Evolutionary conservation across 495 filamentous ascomycete species (phyloP).

Genomic region (Neurospora sp.): DNA sequence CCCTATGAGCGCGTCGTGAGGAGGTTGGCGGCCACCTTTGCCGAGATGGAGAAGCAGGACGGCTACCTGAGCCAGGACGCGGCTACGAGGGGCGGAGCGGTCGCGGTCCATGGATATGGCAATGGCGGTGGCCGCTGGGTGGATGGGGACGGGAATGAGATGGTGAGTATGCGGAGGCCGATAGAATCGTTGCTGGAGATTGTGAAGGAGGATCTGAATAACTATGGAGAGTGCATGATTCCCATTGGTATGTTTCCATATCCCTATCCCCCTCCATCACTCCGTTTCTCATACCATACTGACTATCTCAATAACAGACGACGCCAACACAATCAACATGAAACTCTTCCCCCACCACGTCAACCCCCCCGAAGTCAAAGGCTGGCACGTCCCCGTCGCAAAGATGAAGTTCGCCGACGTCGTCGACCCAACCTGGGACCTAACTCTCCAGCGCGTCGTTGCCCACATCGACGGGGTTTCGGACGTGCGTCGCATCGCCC

Average conservation of each 20-base stretch:
- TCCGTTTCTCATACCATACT: not conserved
- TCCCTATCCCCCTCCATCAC: not conserved
- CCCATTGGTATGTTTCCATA: slow-evolving; percentile 55
- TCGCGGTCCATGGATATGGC: slow-evolving; percentile 20
- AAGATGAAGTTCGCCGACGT: slow-evolving; percentile 63
- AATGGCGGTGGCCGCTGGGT: slow-evolving; percentile 19
- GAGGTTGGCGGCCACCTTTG: slow-evolving; percentile 75
- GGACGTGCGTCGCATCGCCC: slow-evolving; percentile 73
- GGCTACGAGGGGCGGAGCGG: not conserved
- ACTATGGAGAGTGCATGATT: slow-evolving; percentile 97
- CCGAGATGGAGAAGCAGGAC: slow-evolving; percentile 77
- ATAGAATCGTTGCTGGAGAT: slow-evolving; percentile 81
- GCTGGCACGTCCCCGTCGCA: slow-evolving; percentile 84
- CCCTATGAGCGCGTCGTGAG: slow-evolving; percentile 73
- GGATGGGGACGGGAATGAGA: slow-evolving; percentile 1
- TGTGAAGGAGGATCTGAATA: slow-evolving; percentile 89
- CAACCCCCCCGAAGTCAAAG: slow-evolving; percentile 62
- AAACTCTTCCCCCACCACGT: slow-evolving; percentile 83
- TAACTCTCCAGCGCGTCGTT: slow-evolving; percentile 76
- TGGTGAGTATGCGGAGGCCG: slow-evolving; percentile 34
- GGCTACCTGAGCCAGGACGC: slow-evolving; percentile 58
- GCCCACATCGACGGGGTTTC: slow-evolving; percentile 83
- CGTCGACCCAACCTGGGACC: slow-evolving; percentile 81
- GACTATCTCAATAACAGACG: slow-evolving; percentile 42
- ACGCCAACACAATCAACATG: slow-evolving; percentile 90